Conservation (phyloP, 768 basidiomycete genomes). For the Cystobasidiopsis lactophilus region DNA sequence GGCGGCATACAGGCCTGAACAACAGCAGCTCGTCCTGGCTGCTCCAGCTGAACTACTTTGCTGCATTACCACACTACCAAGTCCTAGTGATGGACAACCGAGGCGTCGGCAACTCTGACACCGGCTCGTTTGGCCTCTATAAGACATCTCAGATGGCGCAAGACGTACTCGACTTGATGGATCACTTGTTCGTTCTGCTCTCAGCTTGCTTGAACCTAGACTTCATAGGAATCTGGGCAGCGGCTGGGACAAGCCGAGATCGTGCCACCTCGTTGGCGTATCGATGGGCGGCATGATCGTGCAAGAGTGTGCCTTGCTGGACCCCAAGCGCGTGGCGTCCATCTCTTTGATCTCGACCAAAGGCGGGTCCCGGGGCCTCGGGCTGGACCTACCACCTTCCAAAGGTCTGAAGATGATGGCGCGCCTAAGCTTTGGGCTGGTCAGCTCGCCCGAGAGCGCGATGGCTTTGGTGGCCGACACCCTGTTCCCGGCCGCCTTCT, state of each 20-base stretch:
- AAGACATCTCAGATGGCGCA: not conserved
- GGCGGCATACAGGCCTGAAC: not conserved
- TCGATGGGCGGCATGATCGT: slow-evolving; percentile 18
- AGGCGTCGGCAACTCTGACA: slow-evolving; percentile 15
- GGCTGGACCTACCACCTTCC: not conserved
- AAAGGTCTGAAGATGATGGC: slow-evolving; percentile 1
- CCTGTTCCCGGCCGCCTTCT: slow-evolving; percentile 12
- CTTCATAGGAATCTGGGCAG: too few species aligned
- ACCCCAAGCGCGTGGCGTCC: slow-evolving; percentile 7
- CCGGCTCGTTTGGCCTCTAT: slow-evolving; percentile 1
- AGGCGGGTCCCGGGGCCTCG: slow-evolving; percentile 1
- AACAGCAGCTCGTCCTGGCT: not conserved
- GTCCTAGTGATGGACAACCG: slow-evolving; percentile 18
- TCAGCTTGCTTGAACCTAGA: too few species aligned
- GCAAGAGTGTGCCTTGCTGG: slow-evolving; percentile 15
- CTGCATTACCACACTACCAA: slow-evolving; percentile 4
- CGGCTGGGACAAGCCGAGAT: slow-evolving; percentile 5
- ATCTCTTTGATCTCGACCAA: slow-evolving; percentile 14
- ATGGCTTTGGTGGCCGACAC: slow-evolving; percentile 5
- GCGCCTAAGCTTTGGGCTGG: not conserved
- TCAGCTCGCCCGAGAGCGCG: slow-evolving; percentile 7
- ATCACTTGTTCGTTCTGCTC: too few species aligned
- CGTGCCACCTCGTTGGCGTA: slow-evolving; percentile 11
- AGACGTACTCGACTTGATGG: slow-evolving; percentile 13
- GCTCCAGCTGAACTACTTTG: not conserved